Percentiles rank a stretch among this genome's conserved stretches.
Conservation (phyloP, 768 basidiomycete genomes). For the Lepiota venenata region DNA sequence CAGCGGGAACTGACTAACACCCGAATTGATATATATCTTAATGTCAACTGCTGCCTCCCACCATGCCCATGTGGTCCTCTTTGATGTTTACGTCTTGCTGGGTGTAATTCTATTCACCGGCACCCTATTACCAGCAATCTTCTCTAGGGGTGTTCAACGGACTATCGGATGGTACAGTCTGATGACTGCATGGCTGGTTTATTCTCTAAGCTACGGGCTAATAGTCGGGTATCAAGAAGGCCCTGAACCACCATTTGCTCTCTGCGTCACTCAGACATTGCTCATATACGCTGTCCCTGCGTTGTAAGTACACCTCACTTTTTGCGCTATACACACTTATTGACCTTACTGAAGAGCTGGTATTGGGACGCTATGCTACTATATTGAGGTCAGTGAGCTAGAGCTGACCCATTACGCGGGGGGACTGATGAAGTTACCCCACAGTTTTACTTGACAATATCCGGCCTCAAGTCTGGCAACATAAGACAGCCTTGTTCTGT, state of each 20-base stretch:
- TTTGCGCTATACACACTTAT: neutral
- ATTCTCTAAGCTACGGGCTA: slow-evolving; percentile 6
- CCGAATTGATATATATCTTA: too few species aligned
- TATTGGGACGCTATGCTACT: neutral
- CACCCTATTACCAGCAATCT: neutral
- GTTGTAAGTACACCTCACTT: neutral
- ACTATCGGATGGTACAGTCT: slow-evolving; percentile 8
- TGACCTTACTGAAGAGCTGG: neutral
- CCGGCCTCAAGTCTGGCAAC: neutral
- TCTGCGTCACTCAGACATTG: slow-evolving; percentile 7
- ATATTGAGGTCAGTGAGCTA: neutral
- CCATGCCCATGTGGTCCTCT: slow-evolving; percentile 9
- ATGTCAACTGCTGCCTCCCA: neutral
- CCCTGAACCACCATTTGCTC: neutral
- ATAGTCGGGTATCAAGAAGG: slow-evolving; percentile 4
- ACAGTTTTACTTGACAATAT: slow-evolving; percentile 4
- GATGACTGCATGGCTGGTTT: neutral
- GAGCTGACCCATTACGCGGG: neutral
- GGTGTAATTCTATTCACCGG: neutral
- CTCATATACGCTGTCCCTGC: neutral
- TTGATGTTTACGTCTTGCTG: neutral
- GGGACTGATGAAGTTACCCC: neutral
- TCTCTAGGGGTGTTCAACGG: neutral
- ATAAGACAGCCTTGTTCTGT: neutral
- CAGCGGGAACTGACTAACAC: neutral